Percentiles rank a stretch among this genome's conserved stretches.
Evolutionary conservation across 2,329 filamentous ascomycete species (phyloP).

Genomic region (Hirsutella minnesotensis): DNA sequence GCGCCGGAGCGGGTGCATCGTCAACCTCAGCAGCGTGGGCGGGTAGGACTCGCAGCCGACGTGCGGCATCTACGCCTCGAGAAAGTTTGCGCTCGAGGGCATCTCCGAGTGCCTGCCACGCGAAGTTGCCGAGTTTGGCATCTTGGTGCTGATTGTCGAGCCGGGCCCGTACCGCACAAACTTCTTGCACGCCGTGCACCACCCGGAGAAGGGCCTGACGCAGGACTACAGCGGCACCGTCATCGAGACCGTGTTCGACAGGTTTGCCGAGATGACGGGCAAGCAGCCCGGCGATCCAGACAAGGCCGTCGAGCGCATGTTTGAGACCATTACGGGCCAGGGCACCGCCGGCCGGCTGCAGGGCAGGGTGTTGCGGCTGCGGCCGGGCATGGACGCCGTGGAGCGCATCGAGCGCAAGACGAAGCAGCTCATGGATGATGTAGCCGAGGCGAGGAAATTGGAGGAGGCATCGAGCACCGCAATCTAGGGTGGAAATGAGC

Average conservation of each 20-base stretch:
- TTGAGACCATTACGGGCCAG: conserved; percentile 21
- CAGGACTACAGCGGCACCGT: conserved; percentile 17
- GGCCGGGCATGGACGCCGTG: conserved; percentile 20
- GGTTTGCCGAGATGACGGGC: conserved; percentile 9
- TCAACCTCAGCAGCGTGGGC: conserved; percentile 34
- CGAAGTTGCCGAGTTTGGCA: conserved; percentile 31
- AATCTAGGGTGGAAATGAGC: too few species aligned
- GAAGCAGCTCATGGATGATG: not conserved
- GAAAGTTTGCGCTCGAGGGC: conserved; percentile 31
- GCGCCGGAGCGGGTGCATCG: conserved; percentile 26
- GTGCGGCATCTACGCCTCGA: conserved; percentile 30
- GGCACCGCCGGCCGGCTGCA: conserved; percentile 14
- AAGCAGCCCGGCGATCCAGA: conserved; percentile 27
- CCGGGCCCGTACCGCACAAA: conserved; percentile 38
- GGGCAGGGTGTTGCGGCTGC: conserved; percentile 19
- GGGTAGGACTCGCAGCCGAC: conserved; percentile 25
- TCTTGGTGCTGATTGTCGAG: conserved; percentile 32
- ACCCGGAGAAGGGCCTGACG: conserved; percentile 5
- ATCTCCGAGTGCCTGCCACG: conserved; percentile 27
- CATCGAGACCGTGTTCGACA: conserved; percentile 4
- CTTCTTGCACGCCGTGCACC: conserved; percentile 20
- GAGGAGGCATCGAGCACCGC: conserved; percentile 1
- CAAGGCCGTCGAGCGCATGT: conserved; percentile 23
- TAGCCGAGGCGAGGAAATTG: not conserved
- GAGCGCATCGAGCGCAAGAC: conserved; percentile 10